Evolutionary conservation across 2,329 filamentous ascomycete genomes (phyloP), one percentile per base, ranked within the genome.

Genomic region (Aspergillus arachidicola): DNA sequence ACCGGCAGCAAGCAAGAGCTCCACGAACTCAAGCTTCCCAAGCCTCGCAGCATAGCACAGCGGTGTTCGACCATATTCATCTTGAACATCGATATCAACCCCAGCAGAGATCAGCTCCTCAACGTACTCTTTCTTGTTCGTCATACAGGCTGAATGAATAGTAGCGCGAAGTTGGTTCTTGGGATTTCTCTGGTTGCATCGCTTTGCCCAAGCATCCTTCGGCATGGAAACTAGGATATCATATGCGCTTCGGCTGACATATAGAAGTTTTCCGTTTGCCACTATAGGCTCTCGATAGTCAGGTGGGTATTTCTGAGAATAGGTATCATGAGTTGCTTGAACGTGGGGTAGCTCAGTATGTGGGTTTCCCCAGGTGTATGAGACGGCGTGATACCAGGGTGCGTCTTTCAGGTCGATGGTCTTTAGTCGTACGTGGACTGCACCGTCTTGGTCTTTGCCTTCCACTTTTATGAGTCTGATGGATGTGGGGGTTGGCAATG

Each of bases 281-380:
- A 50, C 21, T 28, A 61, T 41, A 5, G 21, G 4, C 6, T 61
- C 59, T 21, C 32, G 36, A 32, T 43, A 16, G 0, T 23, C 51
- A 6, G 36, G 38, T 1, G 59, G 59, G 16, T 61, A 53, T 5
- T 26, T 26, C 2, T 32, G 14, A 7, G 26, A 19, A n/a, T 61
- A 61, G 0, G 36, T 26, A 7, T 26, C 30, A 6, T 32, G 53
- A 7, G 26, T 26, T 19, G 48, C 59, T 32, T 50, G 51, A 4
- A 51, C 48, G 19, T 46, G 51, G 9, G 26, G 36, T 10, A 54
- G 32, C 26, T 61, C 51, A 16, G 50, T 61, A 5, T 61, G 59
- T 14, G 51, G 59, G 53, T 61, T 61, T 41, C 53, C 53, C 59
- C 59, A 61, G 43, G 59, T 61, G 53, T 61, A 61, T 11, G 59